Evolutionary conservation across 2,329 filamentous ascomycete genomes (phyloP).

Genomic region (Claviceps cyperi): DNA sequence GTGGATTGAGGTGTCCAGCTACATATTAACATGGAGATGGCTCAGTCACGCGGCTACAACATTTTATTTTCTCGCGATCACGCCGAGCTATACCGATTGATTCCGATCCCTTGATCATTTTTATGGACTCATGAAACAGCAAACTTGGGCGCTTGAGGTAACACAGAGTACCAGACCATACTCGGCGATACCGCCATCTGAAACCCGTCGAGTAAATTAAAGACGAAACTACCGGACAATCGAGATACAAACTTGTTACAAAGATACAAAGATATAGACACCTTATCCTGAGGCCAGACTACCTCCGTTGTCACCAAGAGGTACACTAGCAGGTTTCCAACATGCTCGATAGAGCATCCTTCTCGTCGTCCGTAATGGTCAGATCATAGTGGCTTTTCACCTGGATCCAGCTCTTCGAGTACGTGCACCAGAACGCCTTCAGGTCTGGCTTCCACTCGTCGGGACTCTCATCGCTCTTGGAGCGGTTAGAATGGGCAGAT

Average conservation of each 20-base stretch:
- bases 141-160: neutral
- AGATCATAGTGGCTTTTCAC: slow-evolving; percentile 63
- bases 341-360: slow-evolving; percentile 43
- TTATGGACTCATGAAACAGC: neutral
- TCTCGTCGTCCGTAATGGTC: slow-evolving; percentile 58
- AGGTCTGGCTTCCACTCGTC: slow-evolving; percentile 65
- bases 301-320: neutral
- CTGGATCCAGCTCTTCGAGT: slow-evolving; percentile 61
- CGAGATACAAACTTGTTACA: no score
- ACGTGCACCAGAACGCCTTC: slow-evolving; percentile 58
- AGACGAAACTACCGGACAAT: neutral
- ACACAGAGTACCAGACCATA: neutral
- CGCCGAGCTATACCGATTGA: no score
- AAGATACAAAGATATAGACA: neutral
- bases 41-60: neutral
- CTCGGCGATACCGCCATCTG: neutral
- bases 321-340: slow-evolving; percentile 16
- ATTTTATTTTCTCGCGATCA: neutral
- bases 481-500: slow-evolving; percentile 60
- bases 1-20: neutral
- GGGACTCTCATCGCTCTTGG: slow-evolving; percentile 59
- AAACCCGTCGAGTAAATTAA: neutral
- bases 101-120: no score
- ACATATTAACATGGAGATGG: neutral
- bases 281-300: neutral